Base-by-base conservation (phyloP, 805 yeast species). In the Hemisphaericaspora nanyangensis region DNA sequence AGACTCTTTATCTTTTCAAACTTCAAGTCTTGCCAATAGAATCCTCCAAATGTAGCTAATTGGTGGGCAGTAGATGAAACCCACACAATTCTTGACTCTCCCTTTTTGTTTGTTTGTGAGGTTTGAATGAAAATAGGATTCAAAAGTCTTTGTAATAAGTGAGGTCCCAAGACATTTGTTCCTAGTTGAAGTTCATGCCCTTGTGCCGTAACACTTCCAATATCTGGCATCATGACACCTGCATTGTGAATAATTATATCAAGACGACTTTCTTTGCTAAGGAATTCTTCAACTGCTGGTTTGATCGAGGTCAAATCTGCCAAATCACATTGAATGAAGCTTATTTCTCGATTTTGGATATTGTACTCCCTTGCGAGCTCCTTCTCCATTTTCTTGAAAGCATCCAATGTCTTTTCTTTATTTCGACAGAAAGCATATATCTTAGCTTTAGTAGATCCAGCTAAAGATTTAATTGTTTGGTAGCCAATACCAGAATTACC, bases 301-400 rank as follows among this genome's bases (percentile, higher is more conserved):
- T 58, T 61, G 39, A 74, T 55, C 2, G 72, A 59, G 5, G 60
- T 40, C 40, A 77, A 53, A 48, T 77, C 80, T 26, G 61, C 45
- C 42, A 63, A 64, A 45, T 41, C 46, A 74, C 52, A 17, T 31
- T 41, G 22, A 24, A 44, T 42, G 17, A 42, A 35, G 5, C 37
- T 12, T 26, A 58, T 43, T 13, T 35, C 41, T 15, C 31, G 15
- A 2, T 37, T 13, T 4, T 27, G n/a, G 6, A 33, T 33, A 24
- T 38, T 38, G 33, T 40, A 45, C 29, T 46, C 50, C 24, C 50
- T 46, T 7, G 54, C 51, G 7, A 56, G 32, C 26, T 55, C 55
- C 3, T 42, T 40, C 28, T 49, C 47, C 15, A 70, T 39, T 11
- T 45, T 45, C 7, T 49, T 54, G 13, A 63, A 53, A 12, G 61